Percentiles rank a stretch among this genome's conserved stretches.
These are phyloP conservation scores for Cyathus striatus DNA, from an alignment of 768 basidiomycete species.

Conservation along the genomic window DNA sequence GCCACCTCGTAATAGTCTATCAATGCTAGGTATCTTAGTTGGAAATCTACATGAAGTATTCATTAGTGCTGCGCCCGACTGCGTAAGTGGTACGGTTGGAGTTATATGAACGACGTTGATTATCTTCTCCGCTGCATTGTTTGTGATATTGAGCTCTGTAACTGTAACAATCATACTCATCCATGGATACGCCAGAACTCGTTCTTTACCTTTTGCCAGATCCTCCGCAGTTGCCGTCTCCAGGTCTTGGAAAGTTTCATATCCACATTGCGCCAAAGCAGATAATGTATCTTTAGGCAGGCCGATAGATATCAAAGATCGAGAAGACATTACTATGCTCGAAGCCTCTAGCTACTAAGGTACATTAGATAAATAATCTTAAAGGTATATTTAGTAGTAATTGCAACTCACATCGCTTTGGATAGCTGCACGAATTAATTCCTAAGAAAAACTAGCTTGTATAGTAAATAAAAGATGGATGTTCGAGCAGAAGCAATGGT, in stretches of 20 bases:
- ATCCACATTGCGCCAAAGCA: constrained; percentile 48
- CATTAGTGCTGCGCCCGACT: constrained; percentile 47
- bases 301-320: constrained; percentile 38
- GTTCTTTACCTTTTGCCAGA: no score
- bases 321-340: constrained; percentile 26
- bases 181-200: no score
- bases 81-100: constrained; percentile 35
- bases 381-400: no score
- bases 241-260: constrained; percentile 53
- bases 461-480: no score
- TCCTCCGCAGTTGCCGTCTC: constrained; percentile 32
- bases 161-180: no score
- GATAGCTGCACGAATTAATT: no score
- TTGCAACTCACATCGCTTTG: no score
- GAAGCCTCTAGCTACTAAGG: not conserved
- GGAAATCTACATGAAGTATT: constrained; percentile 21
- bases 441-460: no score
- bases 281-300: constrained; percentile 41
- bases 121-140: constrained; percentile 40
- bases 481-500: no score
- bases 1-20: constrained; percentile 60
- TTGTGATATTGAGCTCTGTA: constrained; percentile 46
- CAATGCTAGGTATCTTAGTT: constrained; percentile 45
- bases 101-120: constrained; percentile 34
- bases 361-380: no score